These are phyloP conservation scores for Verticillium isaacii DNA, from an alignment of 2,329 filamentous ascomycete species.

Conservation along the genomic window DNA sequence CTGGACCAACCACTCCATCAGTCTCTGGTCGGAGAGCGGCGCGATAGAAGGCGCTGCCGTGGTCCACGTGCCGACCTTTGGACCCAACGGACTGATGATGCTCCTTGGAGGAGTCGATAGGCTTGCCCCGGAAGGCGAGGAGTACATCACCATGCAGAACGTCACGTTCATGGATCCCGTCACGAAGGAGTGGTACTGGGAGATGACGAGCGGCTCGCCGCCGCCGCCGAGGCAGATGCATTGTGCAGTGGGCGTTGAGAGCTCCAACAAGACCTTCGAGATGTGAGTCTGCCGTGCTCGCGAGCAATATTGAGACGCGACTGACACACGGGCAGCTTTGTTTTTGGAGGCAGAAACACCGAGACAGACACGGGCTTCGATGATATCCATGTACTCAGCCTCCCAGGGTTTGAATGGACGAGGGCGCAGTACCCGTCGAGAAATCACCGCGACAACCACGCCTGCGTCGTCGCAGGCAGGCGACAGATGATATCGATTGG, in stretches of 20 bases:
- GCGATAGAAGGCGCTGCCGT: slow-evolving; percentile 22
- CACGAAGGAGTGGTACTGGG: slow-evolving; percentile 26
- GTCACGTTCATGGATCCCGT: slow-evolving; percentile 28
- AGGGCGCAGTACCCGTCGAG: slow-evolving; percentile 16
- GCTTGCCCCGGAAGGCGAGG: not conserved
- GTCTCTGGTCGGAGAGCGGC: slow-evolving; percentile 15
- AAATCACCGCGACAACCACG: slow-evolving; percentile 22
- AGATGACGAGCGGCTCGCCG: slow-evolving; percentile 23
- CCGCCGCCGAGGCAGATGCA: slow-evolving; percentile 22
- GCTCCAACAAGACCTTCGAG: slow-evolving; percentile 28
- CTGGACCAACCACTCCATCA: slow-evolving; percentile 24
- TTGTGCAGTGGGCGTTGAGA: slow-evolving; percentile 26
- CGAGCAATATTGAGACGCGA: no score
- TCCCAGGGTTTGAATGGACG: slow-evolving; percentile 32
- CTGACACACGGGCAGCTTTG: slow-evolving; percentile 19
- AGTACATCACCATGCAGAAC: slow-evolving; percentile 18
- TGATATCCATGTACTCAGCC: slow-evolving; percentile 29
- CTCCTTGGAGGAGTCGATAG: slow-evolving; percentile 24
- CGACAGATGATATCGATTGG: slow-evolving; percentile 35
- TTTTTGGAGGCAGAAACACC: slow-evolving; percentile 27
- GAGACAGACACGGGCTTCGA: slow-evolving; percentile 15
- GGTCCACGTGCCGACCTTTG: slow-evolving; percentile 25
- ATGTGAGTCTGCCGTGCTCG: slow-evolving; percentile 19
- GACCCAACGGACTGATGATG: slow-evolving; percentile 24
- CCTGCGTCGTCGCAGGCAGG: slow-evolving; percentile 28